Percentiles rank a stretch among this genome's conserved stretches.
Evolutionary conservation across 2,329 filamentous ascomycete species (phyloP).

Genomic region (Apiospora marii): DNA sequence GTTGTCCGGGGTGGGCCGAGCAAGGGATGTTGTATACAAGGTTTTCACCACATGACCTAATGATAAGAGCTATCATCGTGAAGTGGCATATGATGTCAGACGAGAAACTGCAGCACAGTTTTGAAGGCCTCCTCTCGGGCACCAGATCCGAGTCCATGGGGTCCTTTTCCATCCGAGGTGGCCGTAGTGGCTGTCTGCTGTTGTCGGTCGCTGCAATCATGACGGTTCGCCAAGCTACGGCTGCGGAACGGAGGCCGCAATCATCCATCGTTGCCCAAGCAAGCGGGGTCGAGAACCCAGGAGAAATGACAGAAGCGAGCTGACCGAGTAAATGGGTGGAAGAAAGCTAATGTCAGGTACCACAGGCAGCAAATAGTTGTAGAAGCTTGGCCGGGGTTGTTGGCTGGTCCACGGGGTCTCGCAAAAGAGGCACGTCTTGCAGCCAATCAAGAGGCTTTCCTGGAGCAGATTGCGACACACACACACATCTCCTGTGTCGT

Average conservation of each 20-base stretch:
- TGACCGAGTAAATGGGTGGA: not conserved
- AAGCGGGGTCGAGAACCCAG: too few relatives aligned
- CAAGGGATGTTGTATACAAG: not conserved
- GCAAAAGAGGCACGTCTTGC: not conserved
- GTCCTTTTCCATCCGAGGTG: not conserved
- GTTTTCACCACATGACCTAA: not conserved
- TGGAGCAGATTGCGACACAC: not conserved
- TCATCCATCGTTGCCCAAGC: too few relatives aligned
- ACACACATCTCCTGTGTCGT: not conserved
- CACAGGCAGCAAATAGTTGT: not conserved
- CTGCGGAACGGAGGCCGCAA: too few relatives aligned
- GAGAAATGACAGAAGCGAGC: not conserved
- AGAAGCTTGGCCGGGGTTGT: not conserved
- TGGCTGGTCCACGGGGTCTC: not conserved
- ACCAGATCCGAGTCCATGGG: not conserved
- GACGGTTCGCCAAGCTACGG: not conserved
- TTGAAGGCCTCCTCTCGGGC: not conserved
- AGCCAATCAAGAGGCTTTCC: not conserved
- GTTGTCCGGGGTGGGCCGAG: not conserved
- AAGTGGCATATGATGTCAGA: not conserved
- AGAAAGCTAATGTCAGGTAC: conserved; percentile 3
- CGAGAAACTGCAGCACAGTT: not conserved
- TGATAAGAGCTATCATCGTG: not conserved
- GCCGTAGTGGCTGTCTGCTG: not conserved
- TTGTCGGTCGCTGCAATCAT: not conserved